Evolutionary conservation across 2,329 filamentous ascomycete species (phyloP).

Genomic region (Paecilomyces fulvus): DNA sequence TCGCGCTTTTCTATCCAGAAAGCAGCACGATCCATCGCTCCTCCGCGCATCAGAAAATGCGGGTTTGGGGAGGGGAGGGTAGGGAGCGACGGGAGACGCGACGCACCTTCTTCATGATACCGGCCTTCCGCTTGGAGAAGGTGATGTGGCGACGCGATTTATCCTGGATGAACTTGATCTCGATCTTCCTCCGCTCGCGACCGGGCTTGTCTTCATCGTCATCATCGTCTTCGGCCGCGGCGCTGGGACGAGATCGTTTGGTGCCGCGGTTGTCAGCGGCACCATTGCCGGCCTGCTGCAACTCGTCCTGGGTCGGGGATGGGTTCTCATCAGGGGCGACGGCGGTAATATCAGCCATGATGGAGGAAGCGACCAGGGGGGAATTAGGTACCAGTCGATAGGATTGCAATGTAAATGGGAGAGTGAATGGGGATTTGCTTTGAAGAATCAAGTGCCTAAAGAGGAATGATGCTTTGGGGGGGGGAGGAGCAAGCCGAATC

Average conservation of each 20-base stretch:
- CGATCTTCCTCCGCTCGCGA: slow-evolving; percentile 97
- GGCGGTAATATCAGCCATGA: slow-evolving; percentile 72
- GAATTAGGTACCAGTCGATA: slow-evolving; percentile 1
- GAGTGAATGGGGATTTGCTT: slow-evolving; percentile 2
- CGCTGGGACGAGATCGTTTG: slow-evolving; percentile 75
- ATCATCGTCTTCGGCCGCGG: slow-evolving; percentile 83
- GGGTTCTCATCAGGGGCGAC: slow-evolving; percentile 64
- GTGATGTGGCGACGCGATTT: slow-evolving; percentile 99
- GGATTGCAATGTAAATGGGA: slow-evolving; percentile 4
- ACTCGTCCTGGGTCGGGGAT: slow-evolving; percentile 63
- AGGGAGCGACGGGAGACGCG: slow-evolving; percentile 13
- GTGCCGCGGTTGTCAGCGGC: slow-evolving; percentile 68
- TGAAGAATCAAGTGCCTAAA: slow-evolving; percentile 28
- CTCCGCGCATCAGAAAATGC: background rate
- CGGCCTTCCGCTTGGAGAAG: slow-evolving; percentile 98
- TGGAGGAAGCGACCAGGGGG: slow-evolving; percentile 9
- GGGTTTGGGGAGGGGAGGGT: background rate
- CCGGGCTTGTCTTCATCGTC: slow-evolving; percentile 97
- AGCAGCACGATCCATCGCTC: background rate
- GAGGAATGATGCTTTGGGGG: slow-evolving; percentile 36
- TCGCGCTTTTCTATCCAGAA: background rate
- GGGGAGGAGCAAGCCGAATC: slow-evolving; percentile 35
- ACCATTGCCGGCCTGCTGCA: slow-evolving; percentile 56
- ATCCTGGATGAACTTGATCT: slow-evolving; percentile 99
- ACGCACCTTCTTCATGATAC: slow-evolving; percentile 99